These are phyloP conservation scores for Inga oerstediana DNA, from an alignment of 306 rosid genomes.

Conservation along the genomic window DNA sequence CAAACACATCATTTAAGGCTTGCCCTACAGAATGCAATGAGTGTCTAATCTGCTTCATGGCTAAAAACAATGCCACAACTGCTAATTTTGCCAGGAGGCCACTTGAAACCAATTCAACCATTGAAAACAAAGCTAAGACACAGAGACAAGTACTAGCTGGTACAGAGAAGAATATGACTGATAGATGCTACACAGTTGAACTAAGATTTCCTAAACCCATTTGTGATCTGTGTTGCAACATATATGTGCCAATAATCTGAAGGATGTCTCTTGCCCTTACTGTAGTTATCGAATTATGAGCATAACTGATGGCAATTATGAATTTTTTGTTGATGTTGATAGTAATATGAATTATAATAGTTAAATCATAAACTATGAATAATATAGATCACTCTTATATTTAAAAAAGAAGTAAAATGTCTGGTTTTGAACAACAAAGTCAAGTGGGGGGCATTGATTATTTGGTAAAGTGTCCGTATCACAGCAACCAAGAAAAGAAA, in stretches of 20 bases:
- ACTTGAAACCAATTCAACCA: constrained; percentile 79
- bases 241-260: constrained; percentile 77
- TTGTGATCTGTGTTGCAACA: constrained; percentile 80
- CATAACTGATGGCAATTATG: background rate
- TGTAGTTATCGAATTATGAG: constrained; percentile 36
- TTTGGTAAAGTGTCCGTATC: background rate
- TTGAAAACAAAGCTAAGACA: constrained; percentile 79
- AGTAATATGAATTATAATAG: too few relatives aligned
- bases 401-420: too few relatives aligned
- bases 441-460: too few relatives aligned
- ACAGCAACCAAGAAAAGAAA: background rate
- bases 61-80: constrained; percentile 80
- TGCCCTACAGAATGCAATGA: constrained; percentile 75
- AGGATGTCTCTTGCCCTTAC: constrained; percentile 79
- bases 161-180: constrained; percentile 89
- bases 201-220: constrained; percentile 90
- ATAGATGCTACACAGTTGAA: constrained; percentile 56
- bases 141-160: constrained; percentile 90
- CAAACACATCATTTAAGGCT: constrained; percentile 88
- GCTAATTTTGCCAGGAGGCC: constrained; percentile 84
- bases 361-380: too few relatives aligned
- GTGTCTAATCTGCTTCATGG: constrained; percentile 62
- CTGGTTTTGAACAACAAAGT: too few relatives aligned
- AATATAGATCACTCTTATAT: too few relatives aligned
- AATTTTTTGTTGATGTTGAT: too few relatives aligned